Evolutionary conservation across 2,329 filamentous ascomycete species (phyloP).

Genomic region (Claviceps maximensis): DNA sequence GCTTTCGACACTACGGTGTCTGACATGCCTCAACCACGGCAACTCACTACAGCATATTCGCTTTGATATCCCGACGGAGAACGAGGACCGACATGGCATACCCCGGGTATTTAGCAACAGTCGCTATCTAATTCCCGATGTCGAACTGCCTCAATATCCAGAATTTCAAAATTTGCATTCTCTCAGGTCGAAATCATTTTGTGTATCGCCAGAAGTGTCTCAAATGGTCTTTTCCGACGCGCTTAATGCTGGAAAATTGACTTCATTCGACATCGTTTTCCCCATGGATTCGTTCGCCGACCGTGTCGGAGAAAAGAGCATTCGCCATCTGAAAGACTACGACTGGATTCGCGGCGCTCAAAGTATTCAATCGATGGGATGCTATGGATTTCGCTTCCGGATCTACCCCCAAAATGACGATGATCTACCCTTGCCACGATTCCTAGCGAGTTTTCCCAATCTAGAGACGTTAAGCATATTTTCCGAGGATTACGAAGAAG

Average conservation of each 20-base stretch:
- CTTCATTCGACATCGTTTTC: constrained; percentile 24
- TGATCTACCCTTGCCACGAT: constrained; percentile 19
- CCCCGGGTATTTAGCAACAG: constrained; percentile 1
- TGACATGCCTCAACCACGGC: constrained; percentile 14
- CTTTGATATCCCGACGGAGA: constrained; percentile 16
- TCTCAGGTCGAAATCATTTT: constrained; percentile 15
- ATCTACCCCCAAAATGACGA: constrained; percentile 15
- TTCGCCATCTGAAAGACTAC: constrained; percentile 18
- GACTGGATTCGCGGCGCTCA: constrained; percentile 22
- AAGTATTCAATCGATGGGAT: constrained; percentile 20
- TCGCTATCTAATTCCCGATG: not conserved
- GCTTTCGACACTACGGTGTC: constrained; percentile 8
- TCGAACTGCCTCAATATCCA: constrained; percentile 2
- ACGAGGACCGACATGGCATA: constrained; percentile 8
- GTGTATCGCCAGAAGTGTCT: constrained; percentile 13
- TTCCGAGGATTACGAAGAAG: constrained; percentile 16
- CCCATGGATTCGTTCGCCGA: constrained; percentile 14
- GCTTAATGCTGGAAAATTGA: constrained; percentile 16
- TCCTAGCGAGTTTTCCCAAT: constrained; percentile 23
- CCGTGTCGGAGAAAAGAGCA: constrained; percentile 14
- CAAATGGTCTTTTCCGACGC: constrained; percentile 14
- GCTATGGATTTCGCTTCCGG: constrained; percentile 23
- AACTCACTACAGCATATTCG: constrained; percentile 17
- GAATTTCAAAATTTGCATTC: constrained; percentile 16
- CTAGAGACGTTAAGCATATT: constrained; percentile 23